Percentiles rank a stretch among this genome's conserved stretches.
Evolutionary conservation across 2,329 filamentous ascomycete species (phyloP).

Genomic region (Alternaria brassicae): DNA sequence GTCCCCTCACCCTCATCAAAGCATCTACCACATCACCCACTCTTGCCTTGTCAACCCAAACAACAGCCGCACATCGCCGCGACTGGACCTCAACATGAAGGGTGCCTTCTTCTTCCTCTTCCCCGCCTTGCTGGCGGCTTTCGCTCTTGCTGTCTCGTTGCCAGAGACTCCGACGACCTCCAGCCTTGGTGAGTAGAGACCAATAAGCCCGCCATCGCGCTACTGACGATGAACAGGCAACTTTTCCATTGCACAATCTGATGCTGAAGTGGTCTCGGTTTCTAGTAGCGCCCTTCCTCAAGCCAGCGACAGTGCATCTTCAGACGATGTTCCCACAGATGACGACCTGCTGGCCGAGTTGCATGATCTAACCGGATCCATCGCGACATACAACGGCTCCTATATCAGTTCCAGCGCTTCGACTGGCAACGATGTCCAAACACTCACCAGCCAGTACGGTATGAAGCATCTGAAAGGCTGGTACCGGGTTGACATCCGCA

Average conservation of each 20-base stretch:
- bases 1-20: not conserved
- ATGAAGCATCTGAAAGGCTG: constrained; percentile 2
- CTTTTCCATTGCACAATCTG: not conserved
- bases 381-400: not conserved
- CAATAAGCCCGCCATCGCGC: too few species aligned
- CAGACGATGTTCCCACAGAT: not conserved
- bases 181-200: not conserved
- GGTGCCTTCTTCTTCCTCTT: not conserved
- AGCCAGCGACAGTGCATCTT: not conserved
- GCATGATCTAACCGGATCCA: not conserved
- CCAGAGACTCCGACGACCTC: not conserved
- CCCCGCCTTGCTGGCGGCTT: not conserved
- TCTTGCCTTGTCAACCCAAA: not conserved
- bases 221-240: not conserved
- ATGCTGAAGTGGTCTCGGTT: not conserved
- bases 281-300: not conserved
- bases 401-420: not conserved
- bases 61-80: not conserved
- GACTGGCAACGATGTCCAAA: not conserved
- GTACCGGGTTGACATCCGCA: constrained; percentile 7
- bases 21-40: not conserved
- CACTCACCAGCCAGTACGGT: not conserved
- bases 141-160: not conserved
- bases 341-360: not conserved
- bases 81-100: not conserved